Percentiles rank a stretch among this genome's conserved stretches.
Conservation (phyloP, 2,329 filamentous ascomycete genomes). For the Tolypocladium sp. region DNA sequence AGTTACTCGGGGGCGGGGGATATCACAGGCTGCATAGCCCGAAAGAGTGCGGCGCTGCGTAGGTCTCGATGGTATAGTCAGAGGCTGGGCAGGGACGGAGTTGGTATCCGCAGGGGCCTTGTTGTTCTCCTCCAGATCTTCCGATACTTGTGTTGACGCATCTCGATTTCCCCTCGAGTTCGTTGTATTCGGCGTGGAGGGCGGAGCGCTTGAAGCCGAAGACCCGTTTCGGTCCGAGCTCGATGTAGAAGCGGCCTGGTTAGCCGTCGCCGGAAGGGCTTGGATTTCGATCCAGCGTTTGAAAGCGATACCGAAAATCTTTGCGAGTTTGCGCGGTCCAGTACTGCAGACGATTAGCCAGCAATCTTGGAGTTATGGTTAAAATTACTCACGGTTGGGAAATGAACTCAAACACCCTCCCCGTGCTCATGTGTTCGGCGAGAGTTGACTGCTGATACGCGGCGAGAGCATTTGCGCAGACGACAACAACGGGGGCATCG, state of each 20-base stretch:
- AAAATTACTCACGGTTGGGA: constrained; percentile 24
- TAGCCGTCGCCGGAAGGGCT: background rate
- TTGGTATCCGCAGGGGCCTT: background rate
- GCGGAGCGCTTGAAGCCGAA: background rate
- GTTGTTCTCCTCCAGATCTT: background rate
- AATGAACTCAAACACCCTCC: constrained; percentile 23
- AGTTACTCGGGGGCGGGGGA: background rate
- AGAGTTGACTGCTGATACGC: constrained; percentile 14
- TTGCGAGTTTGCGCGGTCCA: constrained; percentile 24
- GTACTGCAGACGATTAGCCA: constrained; percentile 11
- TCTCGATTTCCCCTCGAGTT: background rate
- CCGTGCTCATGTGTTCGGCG: constrained; percentile 6
- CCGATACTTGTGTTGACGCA: background rate
- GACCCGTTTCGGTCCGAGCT: background rate
- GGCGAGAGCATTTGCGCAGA: constrained; percentile 21
- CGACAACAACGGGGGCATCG: constrained; percentile 11
- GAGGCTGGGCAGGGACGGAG: background rate
- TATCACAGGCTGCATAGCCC: background rate
- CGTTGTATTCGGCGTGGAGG: no score
- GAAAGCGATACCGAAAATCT: background rate
- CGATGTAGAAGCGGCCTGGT: background rate
- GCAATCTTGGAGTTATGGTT: background rate
- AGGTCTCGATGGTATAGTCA: background rate
- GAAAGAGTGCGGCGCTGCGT: background rate
- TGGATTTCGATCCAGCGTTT: background rate